Base-by-base conservation (phyloP, 1,139 yeast species). In the Candida sanyaensis region DNA sequence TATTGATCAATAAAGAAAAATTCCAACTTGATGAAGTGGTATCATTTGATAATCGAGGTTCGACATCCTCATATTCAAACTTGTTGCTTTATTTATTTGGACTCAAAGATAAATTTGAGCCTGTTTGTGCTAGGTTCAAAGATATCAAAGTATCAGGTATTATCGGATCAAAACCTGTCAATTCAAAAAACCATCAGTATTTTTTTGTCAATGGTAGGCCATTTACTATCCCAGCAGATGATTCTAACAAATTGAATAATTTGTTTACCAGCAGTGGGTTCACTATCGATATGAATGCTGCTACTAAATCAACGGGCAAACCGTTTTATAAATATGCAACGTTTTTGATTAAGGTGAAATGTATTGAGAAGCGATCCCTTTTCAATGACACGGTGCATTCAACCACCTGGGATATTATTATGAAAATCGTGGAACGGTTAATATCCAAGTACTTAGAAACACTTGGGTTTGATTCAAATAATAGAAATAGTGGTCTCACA, bases 121-220 rank as follows among this genome's bases (percentile, higher is more conserved):
- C 53, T 3, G 47, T 70, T 2, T 51, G 52, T 29, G 63, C 66
- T 0, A 31, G 42, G 1, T 68, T 56, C 43, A 58, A 65, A 29
- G 59, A 59, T 1, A 64, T 59, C 46, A 48, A 47, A 4, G 49
- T 78, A 6, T 44, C 49, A 0, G 77, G 75, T 2, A 55, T 63
- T 1, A 57, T 78, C 8, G 72, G 73, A 0, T 48, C 52, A 4
- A 38, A 42, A 1, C 51, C 77, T 0, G 57, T 62, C 0, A 66
- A 67, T 44, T 60, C 75, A 0, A 73, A 65, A 46, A 56, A 57
- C 1, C 65, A 69, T 47, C 89, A 84, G 56, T 73, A 72, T 48
- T 58, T 83, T 0, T 73, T 70, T 42, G 53, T 81, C 34, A 83
- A 84, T 58, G 68, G 73, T 0, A 61, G 78, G 28, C 60, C 57